phyloP scores from a whole-genome alignment of 176 grass and related monocot species.

The Pontederia crassipes region DNA sequence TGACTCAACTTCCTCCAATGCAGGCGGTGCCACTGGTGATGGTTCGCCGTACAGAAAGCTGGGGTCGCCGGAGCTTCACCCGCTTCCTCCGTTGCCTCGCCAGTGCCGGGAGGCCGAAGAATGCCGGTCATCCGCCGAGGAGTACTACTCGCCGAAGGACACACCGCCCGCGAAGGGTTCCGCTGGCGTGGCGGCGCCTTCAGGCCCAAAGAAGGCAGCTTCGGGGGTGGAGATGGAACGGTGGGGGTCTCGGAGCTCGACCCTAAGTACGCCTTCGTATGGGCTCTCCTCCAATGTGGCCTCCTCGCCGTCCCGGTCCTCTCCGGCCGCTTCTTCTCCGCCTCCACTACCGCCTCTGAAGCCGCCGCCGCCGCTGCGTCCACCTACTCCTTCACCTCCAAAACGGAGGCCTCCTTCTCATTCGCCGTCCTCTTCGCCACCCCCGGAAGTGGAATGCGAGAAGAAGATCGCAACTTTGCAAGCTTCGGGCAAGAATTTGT shows the following conservation, averaged over 20 bases:
- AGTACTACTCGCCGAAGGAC: constrained; percentile 2
- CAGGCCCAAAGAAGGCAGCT: constrained; percentile 4
- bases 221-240: constrained; percentile 1
- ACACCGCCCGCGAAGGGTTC: background rate
- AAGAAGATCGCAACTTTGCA: background rate
- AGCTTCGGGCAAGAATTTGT: background rate
- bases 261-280: constrained; percentile 14
- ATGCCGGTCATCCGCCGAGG: background rate
- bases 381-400: constrained; percentile 22
- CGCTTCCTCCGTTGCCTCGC: constrained; percentile 29
- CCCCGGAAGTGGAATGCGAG: background rate
- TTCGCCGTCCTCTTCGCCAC: constrained; percentile 4
- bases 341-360: background rate
- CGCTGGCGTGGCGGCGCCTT: background rate
- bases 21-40: background rate
- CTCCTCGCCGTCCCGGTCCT: constrained; percentile 4
- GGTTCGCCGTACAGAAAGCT: constrained; percentile 4
- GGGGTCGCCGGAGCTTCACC: constrained; percentile 33
- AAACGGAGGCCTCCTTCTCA: constrained; percentile 8
- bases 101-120: constrained; percentile 24
- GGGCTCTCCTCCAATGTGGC: constrained; percentile 4
- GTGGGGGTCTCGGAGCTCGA: constrained; percentile 18
- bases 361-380: constrained; percentile 12
- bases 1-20: background rate
- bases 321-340: constrained; percentile 4